Percentiles rank a stretch among this genome's conserved stretches.
These are phyloP conservation scores for Quercus rubra DNA, from an alignment of 306 rosid species.

Conservation along the genomic window DNA sequence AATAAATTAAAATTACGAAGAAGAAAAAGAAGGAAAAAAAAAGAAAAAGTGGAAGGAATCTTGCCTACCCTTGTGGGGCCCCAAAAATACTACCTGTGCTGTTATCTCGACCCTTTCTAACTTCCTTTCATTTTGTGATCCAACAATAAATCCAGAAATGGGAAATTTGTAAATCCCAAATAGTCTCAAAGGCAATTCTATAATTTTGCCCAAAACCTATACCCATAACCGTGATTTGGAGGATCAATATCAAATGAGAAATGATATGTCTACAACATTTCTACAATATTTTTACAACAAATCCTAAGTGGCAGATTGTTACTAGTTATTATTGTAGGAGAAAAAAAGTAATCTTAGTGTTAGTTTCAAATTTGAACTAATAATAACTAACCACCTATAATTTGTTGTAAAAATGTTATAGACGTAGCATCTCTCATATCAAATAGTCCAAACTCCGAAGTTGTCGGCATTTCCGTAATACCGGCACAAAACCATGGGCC, in stretches of 20 bases:
- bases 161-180: background rate
- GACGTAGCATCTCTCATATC: no score
- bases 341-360: no score
- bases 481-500: constrained; percentile 2
- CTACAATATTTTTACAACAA: no score
- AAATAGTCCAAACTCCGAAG: no score
- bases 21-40: background rate
- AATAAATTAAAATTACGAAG: background rate
- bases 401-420: no score
- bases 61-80: background rate
- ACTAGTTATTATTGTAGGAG: no score
- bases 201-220: background rate
- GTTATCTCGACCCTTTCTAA: background rate
- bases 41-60: background rate
- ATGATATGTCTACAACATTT: no score
- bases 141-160: background rate
- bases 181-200: background rate
- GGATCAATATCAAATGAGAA: no score
- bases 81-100: background rate
- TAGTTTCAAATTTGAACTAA: no score
- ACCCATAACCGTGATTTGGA: background rate
- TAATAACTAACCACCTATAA: no score
- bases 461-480: background rate
- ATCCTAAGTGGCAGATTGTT: no score
- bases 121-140: background rate